Conservation (phyloP, 1,139 yeast species). For the Candida glucosophila region DNA sequence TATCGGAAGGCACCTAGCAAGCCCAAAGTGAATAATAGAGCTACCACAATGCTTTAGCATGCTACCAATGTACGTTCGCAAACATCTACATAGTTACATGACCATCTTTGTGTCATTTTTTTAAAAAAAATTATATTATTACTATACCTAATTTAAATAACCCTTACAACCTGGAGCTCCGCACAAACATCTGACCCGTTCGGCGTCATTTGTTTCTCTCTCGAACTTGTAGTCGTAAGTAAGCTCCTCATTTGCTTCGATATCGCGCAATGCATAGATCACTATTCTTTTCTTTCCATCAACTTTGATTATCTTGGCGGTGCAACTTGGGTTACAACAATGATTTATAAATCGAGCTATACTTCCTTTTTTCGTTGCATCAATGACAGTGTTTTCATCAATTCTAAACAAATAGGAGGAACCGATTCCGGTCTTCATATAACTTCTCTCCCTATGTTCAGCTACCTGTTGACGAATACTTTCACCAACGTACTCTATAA, state of each 20-base stretch:
- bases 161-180: slow-evolving; percentile 96
- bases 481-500: slow-evolving; percentile 98
- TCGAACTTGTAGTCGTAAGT: slow-evolving; percentile 95
- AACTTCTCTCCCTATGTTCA: slow-evolving; percentile 82
- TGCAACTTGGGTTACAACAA: slow-evolving; percentile 95
- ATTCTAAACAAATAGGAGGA: slow-evolving; percentile 87
- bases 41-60: background rate
- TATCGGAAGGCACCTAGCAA: too few species aligned
- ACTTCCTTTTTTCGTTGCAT: slow-evolving; percentile 96
- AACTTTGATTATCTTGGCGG: slow-evolving; percentile 92
- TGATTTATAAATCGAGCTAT: slow-evolving; percentile 95
- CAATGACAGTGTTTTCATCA: slow-evolving; percentile 91
- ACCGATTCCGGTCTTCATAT: slow-evolving; percentile 87
- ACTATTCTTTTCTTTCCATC: slow-evolving; percentile 93
- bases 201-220: slow-evolving; percentile 83
- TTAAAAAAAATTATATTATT: background rate
- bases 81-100: too few species aligned
- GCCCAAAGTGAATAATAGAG: too few species aligned
- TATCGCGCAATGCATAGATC: slow-evolving; percentile 84
- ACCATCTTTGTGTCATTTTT: too few species aligned
- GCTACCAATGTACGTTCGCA: too few species aligned
- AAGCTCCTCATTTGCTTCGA: slow-evolving; percentile 83
- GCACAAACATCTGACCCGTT: slow-evolving; percentile 84
- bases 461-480: slow-evolving; percentile 91
- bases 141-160: slow-evolving; percentile 50